Evolutionary conservation across 768 basidiomycete genomes (phyloP), one percentile per base, ranked within the genome.

Genomic region (Phlebiopsis gigantea): DNA sequence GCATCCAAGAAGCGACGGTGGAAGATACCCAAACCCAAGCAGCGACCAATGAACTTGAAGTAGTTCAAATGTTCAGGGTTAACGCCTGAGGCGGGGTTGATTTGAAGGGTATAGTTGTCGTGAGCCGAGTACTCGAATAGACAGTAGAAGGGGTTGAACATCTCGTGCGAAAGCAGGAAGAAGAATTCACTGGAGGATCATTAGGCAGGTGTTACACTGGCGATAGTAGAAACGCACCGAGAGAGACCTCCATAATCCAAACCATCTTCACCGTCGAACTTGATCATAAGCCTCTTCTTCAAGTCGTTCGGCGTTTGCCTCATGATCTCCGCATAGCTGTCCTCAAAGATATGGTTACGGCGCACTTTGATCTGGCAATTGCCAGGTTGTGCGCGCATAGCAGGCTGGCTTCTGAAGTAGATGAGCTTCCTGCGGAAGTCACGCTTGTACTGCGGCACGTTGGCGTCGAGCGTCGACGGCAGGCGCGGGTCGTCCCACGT

Each of bases 81-180:
- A 64, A 99, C 93, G 43, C 92, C 92, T 30, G 94, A 97, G 9
- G 93, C 94, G 12, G 96, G 96, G 74, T 98, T 98, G 73, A 99
- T 98, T 73, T 99, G 97, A 26, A 99, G 87, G 9, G 97, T 98
- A 70, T 99, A 99, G 74, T 99, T 98, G 79, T 98, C 97, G 75
- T 98, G 96, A 19, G 97, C 97, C 1, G 97, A 98, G 73, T 99
- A 99, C 75, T 99, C 97, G 74, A 99, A 99, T 10, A 99, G 79
- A 71, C 97, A 98, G 75, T 99, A 98, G 81, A 99, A 98, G 22
- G 97, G 97, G 73, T 98, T 97, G 80, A 99, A 98, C 97, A 99
- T 98, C 74, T 98, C 97, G 71, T 99, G 97, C 30, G 96, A 98
- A 47, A 99, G 81, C 57, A 99, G 77, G 89, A 98, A 99, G 82